Base-by-base conservation (phyloP, 257 asterid species). In the Plantago ovata region DNA sequence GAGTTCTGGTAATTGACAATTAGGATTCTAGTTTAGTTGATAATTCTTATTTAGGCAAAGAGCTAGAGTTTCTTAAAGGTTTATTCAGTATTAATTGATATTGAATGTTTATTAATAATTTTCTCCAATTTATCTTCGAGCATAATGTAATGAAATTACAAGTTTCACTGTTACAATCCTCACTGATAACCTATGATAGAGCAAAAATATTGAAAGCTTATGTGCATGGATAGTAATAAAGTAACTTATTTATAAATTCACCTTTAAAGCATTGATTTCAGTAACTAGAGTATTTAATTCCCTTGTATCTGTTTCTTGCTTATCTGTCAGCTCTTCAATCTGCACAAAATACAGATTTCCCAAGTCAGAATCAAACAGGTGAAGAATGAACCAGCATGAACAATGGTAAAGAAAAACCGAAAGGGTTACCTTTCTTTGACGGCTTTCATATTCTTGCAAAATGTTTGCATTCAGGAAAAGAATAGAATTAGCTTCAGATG, bases 361-460 rank as follows among this genome's bases (percentile, higher is more conserved):
- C 40, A 39, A 14, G 61, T 47, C 56, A 62, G 60, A 45, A 39
- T 39, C 18, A 44, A 23, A 3, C 9, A 54, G 9, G 1, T 41
- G 39, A 38, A 60, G 39, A 19, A 63, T 56, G 41, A 45, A 58
- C 53, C 42, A 65, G 44, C 38, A 58, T 7, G n/a, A 67, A 56
- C 40, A 45, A 66, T 23, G 15, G 12, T 13, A 56, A 45, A 67
- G 39, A 44, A 53, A 53, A 57, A 32, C 46, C n/a, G 13, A 67
- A 18, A 62, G 51, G 40, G 24, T 39, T 76, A 85, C 98, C 63
- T 85, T 77, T 72, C 58, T 79, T 76, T 71, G 94, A 43, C 95
- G 96, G 66, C 62, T 79, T 80, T 88, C 90, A 76, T 92, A 92
- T 76, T 88, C 95, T 73, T 83, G 94, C 67, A 92, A 79, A 67